phyloP scores from a whole-genome alignment of 345 rosid species.

The Geranium brycei region DNA sequence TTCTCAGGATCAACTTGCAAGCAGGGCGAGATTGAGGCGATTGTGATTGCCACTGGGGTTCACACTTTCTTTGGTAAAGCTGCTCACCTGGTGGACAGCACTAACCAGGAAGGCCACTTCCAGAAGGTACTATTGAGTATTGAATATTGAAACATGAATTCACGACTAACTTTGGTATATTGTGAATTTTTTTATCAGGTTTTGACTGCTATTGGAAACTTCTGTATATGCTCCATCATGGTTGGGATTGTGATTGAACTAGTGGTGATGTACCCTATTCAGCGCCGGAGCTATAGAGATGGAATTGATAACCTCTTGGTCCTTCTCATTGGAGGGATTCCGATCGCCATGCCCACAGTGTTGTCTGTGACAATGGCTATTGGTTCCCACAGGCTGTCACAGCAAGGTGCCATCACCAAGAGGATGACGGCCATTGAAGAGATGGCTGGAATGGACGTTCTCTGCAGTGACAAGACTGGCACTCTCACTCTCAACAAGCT shows the following conservation, averaged over 20 bases:
- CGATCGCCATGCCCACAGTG: slow-evolving; percentile 67
- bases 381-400: slow-evolving; percentile 30
- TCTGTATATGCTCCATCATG: slow-evolving; percentile 35
- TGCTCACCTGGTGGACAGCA: slow-evolving; percentile 33
- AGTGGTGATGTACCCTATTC: slow-evolving; percentile 20
- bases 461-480: slow-evolving; percentile 35
- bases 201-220: slow-evolving; percentile 25
- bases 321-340: slow-evolving; percentile 52
- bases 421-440: slow-evolving; percentile 40
- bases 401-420: slow-evolving; percentile 32
- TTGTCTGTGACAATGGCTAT: slow-evolving; percentile 43
- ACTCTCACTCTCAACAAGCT: slow-evolving; percentile 31
- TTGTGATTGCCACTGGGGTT: slow-evolving; percentile 30
- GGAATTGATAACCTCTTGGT: slow-evolving; percentile 49
- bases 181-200: slow-evolving; percentile 16
- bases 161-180: background rate
- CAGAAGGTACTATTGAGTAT: slow-evolving; percentile 12
- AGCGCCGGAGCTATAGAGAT: slow-evolving; percentile 35
- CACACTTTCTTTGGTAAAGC: slow-evolving; percentile 32
- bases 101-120: slow-evolving; percentile 25
- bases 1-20: slow-evolving; percentile 34
- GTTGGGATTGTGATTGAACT: slow-evolving; percentile 27
- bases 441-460: slow-evolving; percentile 38
- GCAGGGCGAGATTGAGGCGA: slow-evolving; percentile 33
- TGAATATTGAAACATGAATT: background rate